These are phyloP conservation scores for Salix purpurea DNA, from an alignment of 345 rosid species.

Conservation along the genomic window DNA sequence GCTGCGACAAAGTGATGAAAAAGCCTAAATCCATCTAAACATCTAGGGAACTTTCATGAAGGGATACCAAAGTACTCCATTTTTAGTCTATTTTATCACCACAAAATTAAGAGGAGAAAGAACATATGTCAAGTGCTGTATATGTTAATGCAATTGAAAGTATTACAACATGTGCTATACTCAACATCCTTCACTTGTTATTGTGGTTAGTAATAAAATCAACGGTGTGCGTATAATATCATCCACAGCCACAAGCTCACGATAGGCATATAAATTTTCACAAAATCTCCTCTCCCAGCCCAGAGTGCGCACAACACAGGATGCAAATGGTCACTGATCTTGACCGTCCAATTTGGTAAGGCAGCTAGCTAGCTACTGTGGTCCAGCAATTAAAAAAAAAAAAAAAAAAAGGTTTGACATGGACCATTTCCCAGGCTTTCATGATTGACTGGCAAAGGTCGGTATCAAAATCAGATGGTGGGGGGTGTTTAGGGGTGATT, in stretches of 20 bases:
- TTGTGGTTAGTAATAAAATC: no score
- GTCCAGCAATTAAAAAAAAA: conserved; percentile 20
- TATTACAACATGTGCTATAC: no score
- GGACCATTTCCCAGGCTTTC: neutral
- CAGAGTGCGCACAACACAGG: neutral
- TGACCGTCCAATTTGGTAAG: neutral
- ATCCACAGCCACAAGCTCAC: neutral
- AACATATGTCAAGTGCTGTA: no score
- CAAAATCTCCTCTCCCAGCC: neutral
- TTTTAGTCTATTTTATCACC: no score
- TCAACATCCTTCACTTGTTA: no score
- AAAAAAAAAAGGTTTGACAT: neutral
- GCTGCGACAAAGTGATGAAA: no score
- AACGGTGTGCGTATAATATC: neutral
- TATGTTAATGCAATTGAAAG: no score
- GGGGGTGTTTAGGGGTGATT: no score
- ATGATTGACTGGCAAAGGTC: neutral
- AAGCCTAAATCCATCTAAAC: no score
- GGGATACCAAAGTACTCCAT: no score
- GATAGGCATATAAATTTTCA: neutral
- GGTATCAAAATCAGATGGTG: neutral
- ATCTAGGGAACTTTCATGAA: no score
- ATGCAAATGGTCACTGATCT: neutral
- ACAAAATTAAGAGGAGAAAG: no score
- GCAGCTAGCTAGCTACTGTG: conserved; percentile 3